Evolutionary conservation across 305 asterid species (phyloP).

Genomic region (Ajuga reptans): DNA sequence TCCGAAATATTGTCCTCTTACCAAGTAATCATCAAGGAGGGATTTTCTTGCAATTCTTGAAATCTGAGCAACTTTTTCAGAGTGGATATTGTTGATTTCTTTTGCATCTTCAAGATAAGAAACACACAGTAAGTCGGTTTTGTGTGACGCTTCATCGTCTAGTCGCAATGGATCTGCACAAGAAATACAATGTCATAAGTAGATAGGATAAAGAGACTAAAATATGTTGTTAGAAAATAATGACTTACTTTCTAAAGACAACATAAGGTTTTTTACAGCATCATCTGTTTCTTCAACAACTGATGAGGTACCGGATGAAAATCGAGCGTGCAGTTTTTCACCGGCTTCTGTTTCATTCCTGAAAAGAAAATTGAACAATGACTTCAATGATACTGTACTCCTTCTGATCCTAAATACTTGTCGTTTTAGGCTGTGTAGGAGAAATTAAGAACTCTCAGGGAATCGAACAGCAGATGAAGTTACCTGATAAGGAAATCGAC

Average conservation of each 20-base stretch:
- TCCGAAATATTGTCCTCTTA: too few species aligned
- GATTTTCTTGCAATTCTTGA: constrained; percentile 57
- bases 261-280: constrained; percentile 39
- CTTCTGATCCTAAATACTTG: too few species aligned
- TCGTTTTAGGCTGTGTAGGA: too few species aligned
- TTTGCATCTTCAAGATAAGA: constrained; percentile 48
- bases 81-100: constrained; percentile 45
- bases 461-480: constrained; percentile 15
- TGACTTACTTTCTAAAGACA: constrained; percentile 52
- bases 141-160: constrained; percentile 50
- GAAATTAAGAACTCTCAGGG: too few species aligned
- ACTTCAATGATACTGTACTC: constrained; percentile 22
- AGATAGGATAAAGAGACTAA: neutral
- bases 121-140: constrained; percentile 35
- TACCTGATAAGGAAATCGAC: constrained; percentile 34
- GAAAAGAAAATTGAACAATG: neutral
- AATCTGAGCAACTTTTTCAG: constrained; percentile 52
- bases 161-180: constrained; percentile 48
- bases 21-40: constrained; percentile 64
- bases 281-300: constrained; percentile 48
- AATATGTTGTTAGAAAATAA: neutral
- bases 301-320: constrained; percentile 49
- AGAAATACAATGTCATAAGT: neutral
- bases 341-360: constrained; percentile 51
- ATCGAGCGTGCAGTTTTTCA: constrained; percentile 37